Base-by-base conservation (phyloP, 208 protist genomes). In the Trypanosoma congolense region DNA sequence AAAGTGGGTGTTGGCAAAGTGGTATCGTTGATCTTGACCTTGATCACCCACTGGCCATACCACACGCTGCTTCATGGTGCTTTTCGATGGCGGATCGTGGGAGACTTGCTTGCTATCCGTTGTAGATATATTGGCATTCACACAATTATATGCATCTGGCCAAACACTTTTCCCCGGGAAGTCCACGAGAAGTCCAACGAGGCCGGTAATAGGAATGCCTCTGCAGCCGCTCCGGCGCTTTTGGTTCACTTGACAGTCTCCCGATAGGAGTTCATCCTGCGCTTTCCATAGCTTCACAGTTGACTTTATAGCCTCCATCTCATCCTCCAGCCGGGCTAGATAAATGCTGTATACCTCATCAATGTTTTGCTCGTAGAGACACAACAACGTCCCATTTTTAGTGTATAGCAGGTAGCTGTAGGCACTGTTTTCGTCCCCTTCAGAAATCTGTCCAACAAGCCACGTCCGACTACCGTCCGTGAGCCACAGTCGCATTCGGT, bases 401-500 rank as follows among this genome's bases (percentile, higher is more conserved):
- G n/a, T 28, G 24, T 38, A 54, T 28, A 62, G 25, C 6, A 62
- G 35, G 31, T 43, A 54, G 33, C 56, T 62, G 46, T 52, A 53
- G n/a, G 56, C 30, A 18, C 22, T 22, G 10, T 47, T 47, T 14
- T 62, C 46, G 33, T 54, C 46, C 1, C 33, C 58, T 24, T 36
- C 29, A 25, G 49, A 56, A n/a, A 64, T 29, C 22, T 48, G 47
- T 0, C 58, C 58, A 56, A 64, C 49, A 33, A 48, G 42, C 38
- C 35, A 51, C n/a, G 56, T 64, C n/a, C 49, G 47, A 1, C 40
- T 19, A 14, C 24, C 31, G 18, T 64, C 58, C 0, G 49, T 56
- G 2, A 64, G 2, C 58, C 58, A 56, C 24, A 64, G 48, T n/a
- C 56, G 48, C 1, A 64, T 25, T 22, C 40, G 45, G 43, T 55